Evolutionary conservation across 257 asterid species (phyloP).

Genomic region (Penstemon barbatus): DNA sequence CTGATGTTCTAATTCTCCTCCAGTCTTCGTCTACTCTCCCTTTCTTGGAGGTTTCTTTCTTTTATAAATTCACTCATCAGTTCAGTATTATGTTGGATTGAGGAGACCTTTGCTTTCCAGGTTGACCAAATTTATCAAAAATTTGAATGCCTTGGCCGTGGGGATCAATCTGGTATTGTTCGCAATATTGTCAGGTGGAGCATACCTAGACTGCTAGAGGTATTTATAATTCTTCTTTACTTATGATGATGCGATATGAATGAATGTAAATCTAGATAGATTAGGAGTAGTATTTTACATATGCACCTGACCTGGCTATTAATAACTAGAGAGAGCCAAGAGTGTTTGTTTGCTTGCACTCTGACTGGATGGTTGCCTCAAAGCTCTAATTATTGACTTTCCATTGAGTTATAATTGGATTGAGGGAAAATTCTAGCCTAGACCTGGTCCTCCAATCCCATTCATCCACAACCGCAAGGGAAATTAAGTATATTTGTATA

Average conservation of each 20-base stretch:
- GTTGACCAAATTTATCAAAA: constrained; percentile 83
- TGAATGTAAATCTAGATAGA: background rate
- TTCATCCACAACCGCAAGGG: too few species aligned
- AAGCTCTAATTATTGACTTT: too few species aligned
- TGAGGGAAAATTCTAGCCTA: too few species aligned
- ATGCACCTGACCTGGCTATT: background rate
- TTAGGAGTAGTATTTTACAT: too few species aligned
- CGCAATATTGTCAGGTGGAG: constrained; percentile 85
- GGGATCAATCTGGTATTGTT: constrained; percentile 48
- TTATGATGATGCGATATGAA: background rate
- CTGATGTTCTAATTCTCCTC: constrained; percentile 77
- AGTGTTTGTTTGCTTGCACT: too few species aligned
- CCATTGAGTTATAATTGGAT: too few species aligned
- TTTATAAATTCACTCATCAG: background rate
- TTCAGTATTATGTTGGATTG: background rate
- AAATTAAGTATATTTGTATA: too few species aligned
- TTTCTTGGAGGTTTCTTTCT: constrained; percentile 53
- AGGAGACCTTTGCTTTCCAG: constrained; percentile 32
- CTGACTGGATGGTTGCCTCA: too few species aligned
- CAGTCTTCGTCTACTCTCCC: constrained; percentile 80
- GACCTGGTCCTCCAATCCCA: too few species aligned
- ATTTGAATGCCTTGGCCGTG: constrained; percentile 53
- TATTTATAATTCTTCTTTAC: constrained; percentile 22
- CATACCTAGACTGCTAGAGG: constrained; percentile 73
- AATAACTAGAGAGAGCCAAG: too few species aligned